phyloP scores from a whole-genome alignment of 805 yeast genomes.

The Kluyveromyces starmeri region DNA sequence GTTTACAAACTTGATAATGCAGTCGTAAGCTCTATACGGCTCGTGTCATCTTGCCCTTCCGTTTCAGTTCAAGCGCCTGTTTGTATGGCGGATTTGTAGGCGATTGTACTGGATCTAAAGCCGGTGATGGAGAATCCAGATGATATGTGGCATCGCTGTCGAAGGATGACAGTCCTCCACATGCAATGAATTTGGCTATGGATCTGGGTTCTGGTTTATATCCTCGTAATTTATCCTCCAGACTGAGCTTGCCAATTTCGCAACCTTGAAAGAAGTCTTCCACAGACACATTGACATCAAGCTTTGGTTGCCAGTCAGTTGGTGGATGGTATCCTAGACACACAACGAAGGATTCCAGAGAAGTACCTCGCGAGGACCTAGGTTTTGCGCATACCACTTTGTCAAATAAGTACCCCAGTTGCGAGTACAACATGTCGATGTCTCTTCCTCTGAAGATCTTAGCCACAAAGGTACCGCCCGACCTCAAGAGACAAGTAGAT shows the following conservation, averaged over 20 bases:
- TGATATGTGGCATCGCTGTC: conserved; percentile 94
- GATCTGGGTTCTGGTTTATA: conserved; percentile 53
- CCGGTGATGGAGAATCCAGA: conserved; percentile 26
- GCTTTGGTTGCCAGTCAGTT: conserved; percentile 68
- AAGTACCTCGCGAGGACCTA: conserved; percentile 88
- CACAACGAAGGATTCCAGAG: conserved; percentile 88
- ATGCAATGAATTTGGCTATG: conserved; percentile 88
- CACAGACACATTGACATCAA: conserved; percentile 51
- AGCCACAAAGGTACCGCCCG: conserved; percentile 92
- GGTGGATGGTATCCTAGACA: conserved; percentile 84
- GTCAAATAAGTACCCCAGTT: conserved; percentile 76
- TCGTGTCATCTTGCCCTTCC: conserved; percentile 53
- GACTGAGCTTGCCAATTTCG: conserved; percentile 39
- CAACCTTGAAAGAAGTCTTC: conserved; percentile 73
- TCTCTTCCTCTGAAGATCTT: conserved; percentile 95
- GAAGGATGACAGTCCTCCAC: conserved; percentile 81
- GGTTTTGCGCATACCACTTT: conserved; percentile 94
- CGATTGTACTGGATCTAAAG: conserved; percentile 85
- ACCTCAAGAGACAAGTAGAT: conserved; percentile 79
- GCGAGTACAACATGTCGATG: conserved; percentile 88
- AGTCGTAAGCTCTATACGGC: conserved; percentile 9
- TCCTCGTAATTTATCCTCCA: conserved; percentile 28
- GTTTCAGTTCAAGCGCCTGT: conserved; percentile 77
- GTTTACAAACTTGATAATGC: background rate
- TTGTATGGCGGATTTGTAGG: conserved; percentile 98